These are phyloP conservation scores for Drechslerella stenobrocha DNA, from an alignment of 2,329 filamentous ascomycete genomes.

Conservation along the genomic window DNA sequence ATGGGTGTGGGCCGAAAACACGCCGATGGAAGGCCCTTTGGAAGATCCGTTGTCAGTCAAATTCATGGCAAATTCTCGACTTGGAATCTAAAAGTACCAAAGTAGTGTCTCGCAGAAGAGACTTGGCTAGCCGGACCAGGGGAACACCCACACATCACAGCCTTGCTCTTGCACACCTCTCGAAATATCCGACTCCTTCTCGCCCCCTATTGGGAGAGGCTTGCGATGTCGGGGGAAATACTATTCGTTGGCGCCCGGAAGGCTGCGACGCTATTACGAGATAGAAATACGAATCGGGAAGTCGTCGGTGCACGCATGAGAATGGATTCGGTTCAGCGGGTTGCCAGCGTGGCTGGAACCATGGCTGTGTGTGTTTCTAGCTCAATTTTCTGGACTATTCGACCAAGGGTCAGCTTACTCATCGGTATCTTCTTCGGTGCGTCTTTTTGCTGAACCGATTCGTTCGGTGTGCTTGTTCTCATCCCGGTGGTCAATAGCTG, in stretches of 20 bases:
- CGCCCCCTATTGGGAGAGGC: not conserved
- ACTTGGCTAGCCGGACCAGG: not conserved
- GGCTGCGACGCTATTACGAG: constrained; percentile 46
- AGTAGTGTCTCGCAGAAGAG: too few relatives aligned
- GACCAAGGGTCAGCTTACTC: constrained; percentile 14
- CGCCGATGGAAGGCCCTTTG: too few relatives aligned
- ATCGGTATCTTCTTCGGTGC: not conserved
- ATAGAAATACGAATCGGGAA: constrained; percentile 46
- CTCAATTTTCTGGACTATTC: not conserved
- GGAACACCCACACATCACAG: not conserved
- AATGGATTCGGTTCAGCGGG: constrained; percentile 3
- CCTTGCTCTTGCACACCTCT: too few relatives aligned
- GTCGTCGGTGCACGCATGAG: constrained; percentile 27
- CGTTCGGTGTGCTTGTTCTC: not conserved
- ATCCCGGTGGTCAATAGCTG: not conserved
- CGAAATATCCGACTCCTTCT: constrained; percentile 3
- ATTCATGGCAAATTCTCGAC: not conserved
- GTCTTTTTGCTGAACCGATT: constrained; percentile 13
- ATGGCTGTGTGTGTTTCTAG: constrained; percentile 25
- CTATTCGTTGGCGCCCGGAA: constrained; percentile 18
- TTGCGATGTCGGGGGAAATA: not conserved
- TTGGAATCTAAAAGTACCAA: not conserved
- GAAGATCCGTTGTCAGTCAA: not conserved
- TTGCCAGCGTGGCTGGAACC: constrained; percentile 28
- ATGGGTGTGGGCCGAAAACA: not conserved